Percentiles rank a stretch among this genome's conserved stretches.
phyloP scores from a whole-genome alignment of 352 stramenopile species.

The Phytophthora uliginosa region DNA sequence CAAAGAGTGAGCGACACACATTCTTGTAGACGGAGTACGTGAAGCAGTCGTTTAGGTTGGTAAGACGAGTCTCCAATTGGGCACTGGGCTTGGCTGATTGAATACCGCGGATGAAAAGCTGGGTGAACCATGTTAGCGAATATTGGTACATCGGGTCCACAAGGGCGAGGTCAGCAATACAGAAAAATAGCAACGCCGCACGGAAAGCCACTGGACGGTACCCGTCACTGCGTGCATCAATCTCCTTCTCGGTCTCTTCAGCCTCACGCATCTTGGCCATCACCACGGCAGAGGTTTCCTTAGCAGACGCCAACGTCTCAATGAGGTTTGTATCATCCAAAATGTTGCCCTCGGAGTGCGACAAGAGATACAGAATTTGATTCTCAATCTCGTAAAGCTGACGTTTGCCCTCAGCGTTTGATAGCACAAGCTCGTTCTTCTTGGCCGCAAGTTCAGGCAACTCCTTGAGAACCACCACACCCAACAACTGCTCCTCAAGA shows the following conservation, averaged over 20 bases:
- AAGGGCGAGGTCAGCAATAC: constrained; percentile 88
- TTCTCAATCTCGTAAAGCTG: constrained; percentile 95
- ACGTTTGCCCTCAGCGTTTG: constrained; percentile 89
- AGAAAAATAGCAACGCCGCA: constrained; percentile 93
- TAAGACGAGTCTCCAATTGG: constrained; percentile 79
- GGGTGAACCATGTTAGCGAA: constrained; percentile 94
- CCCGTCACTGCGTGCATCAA: constrained; percentile 86
- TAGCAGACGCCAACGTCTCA: constrained; percentile 88
- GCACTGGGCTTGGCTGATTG: constrained; percentile 74
- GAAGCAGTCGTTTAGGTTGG: constrained; percentile 94
- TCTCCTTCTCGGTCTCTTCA: constrained; percentile 93
- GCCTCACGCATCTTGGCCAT: constrained; percentile 93
- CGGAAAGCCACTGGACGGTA: constrained; percentile 92
- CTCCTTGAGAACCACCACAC: constrained; percentile 91
- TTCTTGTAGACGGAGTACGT: constrained; percentile 97
- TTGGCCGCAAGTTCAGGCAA: constrained; percentile 92
- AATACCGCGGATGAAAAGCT: constrained; percentile 93
- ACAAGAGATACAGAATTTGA: constrained; percentile 93
- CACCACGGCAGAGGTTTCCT: constrained; percentile 83
- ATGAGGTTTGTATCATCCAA: constrained; percentile 95
- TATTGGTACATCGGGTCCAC: constrained; percentile 95
- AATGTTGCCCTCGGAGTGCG: constrained; percentile 94
- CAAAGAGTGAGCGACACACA: constrained; percentile 94
- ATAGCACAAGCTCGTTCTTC: constrained; percentile 93
- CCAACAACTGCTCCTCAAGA: constrained; percentile 92